Conservation (phyloP, 441 rosid species). For the Corymbia calophylla region DNA sequence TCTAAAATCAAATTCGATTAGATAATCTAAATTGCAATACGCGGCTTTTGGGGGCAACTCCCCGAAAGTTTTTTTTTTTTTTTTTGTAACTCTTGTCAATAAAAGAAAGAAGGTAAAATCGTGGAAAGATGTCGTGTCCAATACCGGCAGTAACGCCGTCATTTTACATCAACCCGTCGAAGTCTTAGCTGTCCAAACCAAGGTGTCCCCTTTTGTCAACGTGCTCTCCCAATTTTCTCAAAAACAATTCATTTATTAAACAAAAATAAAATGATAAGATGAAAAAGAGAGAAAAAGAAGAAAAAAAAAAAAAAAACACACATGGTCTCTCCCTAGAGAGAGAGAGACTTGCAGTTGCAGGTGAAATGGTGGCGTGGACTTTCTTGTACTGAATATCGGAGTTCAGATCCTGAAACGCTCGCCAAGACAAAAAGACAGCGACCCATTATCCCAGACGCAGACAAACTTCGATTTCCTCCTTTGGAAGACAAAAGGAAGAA, state of each 20-base stretch:
- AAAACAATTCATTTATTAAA: neutral
- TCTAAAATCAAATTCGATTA: neutral
- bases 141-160: neutral
- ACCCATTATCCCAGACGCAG: neutral
- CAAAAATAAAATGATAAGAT: neutral
- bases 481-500: slow-evolving; percentile 2
- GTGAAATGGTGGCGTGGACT: slow-evolving; percentile 46
- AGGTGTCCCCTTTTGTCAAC: neutral
- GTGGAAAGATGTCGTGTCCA: neutral
- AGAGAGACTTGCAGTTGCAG: neutral
- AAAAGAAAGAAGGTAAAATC: neutral
- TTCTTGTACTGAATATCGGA: slow-evolving; percentile 8
- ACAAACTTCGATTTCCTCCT: neutral
- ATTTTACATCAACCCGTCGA: neutral
- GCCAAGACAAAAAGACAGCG: slow-evolving; percentile 2
- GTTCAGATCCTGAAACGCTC: slow-evolving; percentile 23
- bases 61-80: neutral
- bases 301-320: neutral
- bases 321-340: neutral
- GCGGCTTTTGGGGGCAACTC: neutral
- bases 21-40: neutral
- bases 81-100: neutral
- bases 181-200: neutral
- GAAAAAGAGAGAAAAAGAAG: neutral
- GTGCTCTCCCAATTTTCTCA: neutral